These are phyloP conservation scores for Aspergillus sergii DNA, from an alignment of 2,329 filamentous ascomycete genomes.

Conservation along the genomic window DNA sequence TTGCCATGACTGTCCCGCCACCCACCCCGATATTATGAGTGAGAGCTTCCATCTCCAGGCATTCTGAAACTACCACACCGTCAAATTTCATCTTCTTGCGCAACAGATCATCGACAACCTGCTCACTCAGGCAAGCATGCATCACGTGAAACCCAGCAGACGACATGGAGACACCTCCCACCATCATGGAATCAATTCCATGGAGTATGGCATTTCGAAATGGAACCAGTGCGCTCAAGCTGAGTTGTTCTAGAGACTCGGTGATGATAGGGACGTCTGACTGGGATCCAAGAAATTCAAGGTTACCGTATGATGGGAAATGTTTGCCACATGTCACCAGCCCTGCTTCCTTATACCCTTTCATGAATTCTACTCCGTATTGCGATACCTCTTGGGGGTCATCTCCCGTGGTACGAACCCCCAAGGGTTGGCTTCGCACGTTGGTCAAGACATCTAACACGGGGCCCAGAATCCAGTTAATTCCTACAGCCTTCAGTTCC, in stretches of 20 bases:
- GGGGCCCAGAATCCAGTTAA: conserved; percentile 94
- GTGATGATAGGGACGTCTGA: conserved; percentile 94
- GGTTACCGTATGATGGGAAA: conserved; percentile 92
- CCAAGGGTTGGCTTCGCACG: conserved; percentile 84
- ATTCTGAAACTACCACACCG: conserved; percentile 92
- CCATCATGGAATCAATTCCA: conserved; percentile 91
- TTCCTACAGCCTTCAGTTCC: conserved; percentile 87
- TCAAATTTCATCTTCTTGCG: conserved; percentile 87
- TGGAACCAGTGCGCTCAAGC: conserved; percentile 85
- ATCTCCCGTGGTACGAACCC: conserved; percentile 86
- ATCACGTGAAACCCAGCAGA: conserved; percentile 92
- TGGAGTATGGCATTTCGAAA: conserved; percentile 87
- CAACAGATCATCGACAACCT: conserved; percentile 87
- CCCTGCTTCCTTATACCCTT: conserved; percentile 89
- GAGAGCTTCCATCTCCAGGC: conserved; percentile 93
- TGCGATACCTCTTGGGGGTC: conserved; percentile 94
- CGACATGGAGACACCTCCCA: conserved; percentile 89
- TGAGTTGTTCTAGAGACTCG: conserved; percentile 88
- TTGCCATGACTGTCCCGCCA: conserved; percentile 94
- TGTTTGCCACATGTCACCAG: conserved; percentile 91
- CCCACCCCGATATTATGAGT: conserved; percentile 97
- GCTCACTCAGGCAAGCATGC: conserved; percentile 90
- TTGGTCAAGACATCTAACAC: conserved; percentile 94
- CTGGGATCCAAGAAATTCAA: conserved; percentile 89
- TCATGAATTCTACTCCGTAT: conserved; percentile 87